Base-by-base conservation (phyloP, 208 protist species). In the Naegleria lovaniensis region DNA sequence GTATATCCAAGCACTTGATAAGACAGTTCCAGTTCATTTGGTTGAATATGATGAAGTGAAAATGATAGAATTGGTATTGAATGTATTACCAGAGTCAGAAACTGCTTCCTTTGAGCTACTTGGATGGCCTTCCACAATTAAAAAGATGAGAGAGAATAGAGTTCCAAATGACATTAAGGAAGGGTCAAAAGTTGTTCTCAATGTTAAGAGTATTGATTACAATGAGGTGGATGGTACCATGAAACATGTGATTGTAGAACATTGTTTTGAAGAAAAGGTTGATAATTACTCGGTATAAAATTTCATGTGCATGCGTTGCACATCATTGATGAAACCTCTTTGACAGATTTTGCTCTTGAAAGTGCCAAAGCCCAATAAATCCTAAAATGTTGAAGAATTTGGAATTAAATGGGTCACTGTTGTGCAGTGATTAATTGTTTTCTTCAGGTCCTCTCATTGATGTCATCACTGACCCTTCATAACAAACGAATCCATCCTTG, bases 221-320 rank as follows among this genome's bases (percentile, higher is more conserved):
- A 29, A 19, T 29, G 55, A 67, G 22, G 19, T 3, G 0, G 55
- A 36, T 79, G n/a, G 25, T 79, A 13, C 5, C 25, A 79, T 9
- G 9, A 25, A 7, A 79, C 5, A 36, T 11, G 29, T 36, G 19
- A 9, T 36, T 79, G 67, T 36, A 36, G 67, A 79, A 36, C 67
- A 79, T 79, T 79, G 16, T 36, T 79, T 79, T 79, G 67, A 79
- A 36, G 67, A 79, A 79, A 79, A 36, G 29, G 67, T 79, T 79
- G 67, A 79, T 29, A 67, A 67, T 67, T 67, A 67, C 22, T 29
- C 55, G 19, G 22, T 67, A 3, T 67, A 67, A n/a, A n/a, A n/a
- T n/a, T n/a, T n/a, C n/a, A n/a, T n/a, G n/a, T n/a, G n/a, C n/a
- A n/a, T n/a, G n/a, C n/a, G n/a, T n/a, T n/a, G n/a, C n/a, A n/a